Evolutionary conservation across 371 early-diverging fungal genomes (phyloP).

Genomic region (Zopfochytrium polystomum): DNA sequence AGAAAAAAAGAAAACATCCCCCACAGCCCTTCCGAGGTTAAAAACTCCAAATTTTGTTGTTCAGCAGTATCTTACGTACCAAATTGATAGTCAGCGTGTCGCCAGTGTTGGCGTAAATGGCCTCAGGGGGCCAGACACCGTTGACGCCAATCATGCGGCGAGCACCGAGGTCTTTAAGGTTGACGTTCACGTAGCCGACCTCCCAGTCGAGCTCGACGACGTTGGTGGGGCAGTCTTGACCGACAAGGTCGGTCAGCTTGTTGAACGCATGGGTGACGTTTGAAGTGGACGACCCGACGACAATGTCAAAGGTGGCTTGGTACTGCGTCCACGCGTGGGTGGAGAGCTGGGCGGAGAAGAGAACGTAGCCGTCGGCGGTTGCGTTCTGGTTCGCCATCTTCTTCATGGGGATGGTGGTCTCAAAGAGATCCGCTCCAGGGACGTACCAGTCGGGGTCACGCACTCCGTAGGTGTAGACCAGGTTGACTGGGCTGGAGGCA

Average conservation of each 20-base stretch:
- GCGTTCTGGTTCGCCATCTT: not conserved
- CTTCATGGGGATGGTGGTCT: not conserved
- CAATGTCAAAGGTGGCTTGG: constrained; percentile 8
- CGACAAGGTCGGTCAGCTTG: constrained; percentile 5
- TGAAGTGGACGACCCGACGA: not conserved
- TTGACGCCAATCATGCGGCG: constrained; percentile 7
- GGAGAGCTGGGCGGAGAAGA: constrained; percentile 1
- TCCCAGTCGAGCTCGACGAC: not conserved
- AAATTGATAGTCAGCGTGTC: constrained; percentile 2
- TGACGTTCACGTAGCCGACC: constrained; percentile 1
- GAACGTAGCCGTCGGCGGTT: not conserved
- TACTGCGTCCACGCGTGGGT: constrained; percentile 3
- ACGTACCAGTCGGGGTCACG: not conserved
- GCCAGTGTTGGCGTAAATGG: constrained; percentile 6
- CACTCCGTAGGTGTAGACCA: not conserved
- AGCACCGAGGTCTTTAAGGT: not conserved
- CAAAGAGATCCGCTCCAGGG: not conserved
- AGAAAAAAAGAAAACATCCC: too few relatives aligned
- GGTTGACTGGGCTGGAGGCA: not conserved
- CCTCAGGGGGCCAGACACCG: constrained; percentile 3
- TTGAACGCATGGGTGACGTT: not conserved
- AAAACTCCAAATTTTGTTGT: too few relatives aligned
- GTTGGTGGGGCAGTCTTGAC: constrained; percentile 1
- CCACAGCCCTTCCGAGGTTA: not conserved
- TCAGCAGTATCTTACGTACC: too few relatives aligned